Conservation (phyloP, 768 basidiomycete genomes). For the Pleurotus giganteus region DNA sequence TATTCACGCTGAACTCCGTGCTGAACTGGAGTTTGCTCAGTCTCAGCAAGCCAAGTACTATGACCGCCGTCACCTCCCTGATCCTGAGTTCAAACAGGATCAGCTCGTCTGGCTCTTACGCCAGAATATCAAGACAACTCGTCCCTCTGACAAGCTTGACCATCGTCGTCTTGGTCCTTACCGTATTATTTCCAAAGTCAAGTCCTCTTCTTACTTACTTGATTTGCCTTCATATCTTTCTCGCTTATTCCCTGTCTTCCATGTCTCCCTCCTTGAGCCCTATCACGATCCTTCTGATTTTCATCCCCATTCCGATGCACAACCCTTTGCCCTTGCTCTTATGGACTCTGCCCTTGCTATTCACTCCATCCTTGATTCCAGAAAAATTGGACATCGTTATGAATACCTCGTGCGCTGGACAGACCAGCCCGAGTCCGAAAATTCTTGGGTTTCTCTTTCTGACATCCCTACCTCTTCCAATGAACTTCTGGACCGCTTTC, state of each 20-base stretch:
- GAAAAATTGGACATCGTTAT: neutral
- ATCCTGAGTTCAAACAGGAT: slow-evolving; percentile 26
- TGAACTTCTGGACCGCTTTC: neutral
- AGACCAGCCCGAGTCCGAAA: neutral
- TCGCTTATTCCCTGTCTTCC: too few relatives aligned
- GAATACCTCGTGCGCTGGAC: neutral
- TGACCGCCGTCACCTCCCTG: slow-evolving; percentile 19
- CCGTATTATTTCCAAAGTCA: neutral
- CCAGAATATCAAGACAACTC: slow-evolving; percentile 37
- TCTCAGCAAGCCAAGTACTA: slow-evolving; percentile 23
- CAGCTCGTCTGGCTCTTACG: slow-evolving; percentile 34
- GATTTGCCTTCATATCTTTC: too few relatives aligned
- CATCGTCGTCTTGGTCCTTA: slow-evolving; percentile 28
- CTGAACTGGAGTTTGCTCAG: slow-evolving; percentile 29
- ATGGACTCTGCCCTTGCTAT: neutral
- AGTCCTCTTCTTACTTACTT: slow-evolving; percentile 23
- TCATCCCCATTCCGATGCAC: neutral
- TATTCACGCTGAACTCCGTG: slow-evolving; percentile 31
- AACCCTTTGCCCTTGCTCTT: neutral
- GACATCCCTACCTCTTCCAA: neutral
- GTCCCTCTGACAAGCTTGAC: slow-evolving; percentile 38
- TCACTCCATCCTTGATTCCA: neutral
- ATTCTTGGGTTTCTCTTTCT: neutral
- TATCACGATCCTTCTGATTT: neutral
- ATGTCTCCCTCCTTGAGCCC: too few relatives aligned